Conservation (phyloP, 2,329 filamentous ascomycete species). For the Colletotrichum zoysiae region DNA sequence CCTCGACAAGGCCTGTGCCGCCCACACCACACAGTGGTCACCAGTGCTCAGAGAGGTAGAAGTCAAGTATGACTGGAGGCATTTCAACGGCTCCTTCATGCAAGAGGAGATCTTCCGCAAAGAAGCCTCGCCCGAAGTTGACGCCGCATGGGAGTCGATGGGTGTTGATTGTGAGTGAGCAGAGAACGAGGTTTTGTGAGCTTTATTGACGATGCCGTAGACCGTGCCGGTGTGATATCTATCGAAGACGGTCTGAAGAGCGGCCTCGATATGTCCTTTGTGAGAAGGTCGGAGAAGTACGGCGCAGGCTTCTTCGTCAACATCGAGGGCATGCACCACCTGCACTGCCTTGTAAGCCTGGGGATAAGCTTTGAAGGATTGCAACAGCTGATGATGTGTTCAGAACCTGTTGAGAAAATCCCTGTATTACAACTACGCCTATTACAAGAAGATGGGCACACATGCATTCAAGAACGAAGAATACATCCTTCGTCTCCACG, state of each 20-base stretch:
- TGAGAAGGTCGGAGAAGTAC: slow-evolving; percentile 66
- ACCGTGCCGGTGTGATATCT: slow-evolving; percentile 62
- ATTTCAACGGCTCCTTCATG: slow-evolving; percentile 70
- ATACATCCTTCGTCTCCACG: slow-evolving; percentile 65
- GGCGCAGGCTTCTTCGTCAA: slow-evolving; percentile 72
- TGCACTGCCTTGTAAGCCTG: slow-evolving; percentile 66
- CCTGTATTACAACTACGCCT: slow-evolving; percentile 70
- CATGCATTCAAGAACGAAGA: slow-evolving; percentile 69
- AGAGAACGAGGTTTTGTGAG: fast-evolving
- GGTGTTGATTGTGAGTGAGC: slow-evolving; percentile 58
- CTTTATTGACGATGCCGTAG: slow-evolving; percentile 46
- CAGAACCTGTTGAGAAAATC: slow-evolving; percentile 70
- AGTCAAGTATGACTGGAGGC: slow-evolving; percentile 49
- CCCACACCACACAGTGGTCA: slow-evolving; percentile 54
- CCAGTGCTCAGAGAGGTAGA: slow-evolving; percentile 51
- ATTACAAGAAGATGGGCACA: slow-evolving; percentile 63
- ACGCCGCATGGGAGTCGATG: slow-evolving; percentile 65
- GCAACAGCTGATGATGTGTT: not conserved
- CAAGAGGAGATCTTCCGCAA: slow-evolving; percentile 66
- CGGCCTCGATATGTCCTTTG: slow-evolving; percentile 66
- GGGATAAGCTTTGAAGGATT: fast-evolving
- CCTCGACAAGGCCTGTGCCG: slow-evolving; percentile 46
- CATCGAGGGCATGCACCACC: slow-evolving; percentile 67
- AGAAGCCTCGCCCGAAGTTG: slow-evolving; percentile 63
- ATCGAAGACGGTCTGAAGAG: slow-evolving; percentile 61